These are phyloP conservation scores for Castanopsis chinensis DNA, from an alignment of 306 rosid species.

Conservation along the genomic window DNA sequence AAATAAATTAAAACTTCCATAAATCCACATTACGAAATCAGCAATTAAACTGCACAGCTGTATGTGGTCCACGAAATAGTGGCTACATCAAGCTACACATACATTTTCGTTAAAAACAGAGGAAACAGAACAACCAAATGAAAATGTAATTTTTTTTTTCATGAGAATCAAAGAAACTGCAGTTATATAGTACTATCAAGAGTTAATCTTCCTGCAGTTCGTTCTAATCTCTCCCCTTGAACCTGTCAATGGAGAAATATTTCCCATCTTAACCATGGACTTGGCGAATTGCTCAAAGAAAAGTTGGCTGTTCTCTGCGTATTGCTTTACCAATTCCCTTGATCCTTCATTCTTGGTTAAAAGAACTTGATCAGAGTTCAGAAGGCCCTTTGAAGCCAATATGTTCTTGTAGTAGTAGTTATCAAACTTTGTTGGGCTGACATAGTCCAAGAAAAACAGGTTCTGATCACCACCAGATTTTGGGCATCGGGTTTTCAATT, in stretches of 20 bases:
- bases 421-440: slow-evolving; percentile 71
- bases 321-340: slow-evolving; percentile 51
- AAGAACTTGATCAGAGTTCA: slow-evolving; percentile 77
- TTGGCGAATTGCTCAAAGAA: slow-evolving; percentile 78
- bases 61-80: neutral
- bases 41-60: neutral
- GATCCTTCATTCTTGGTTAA: slow-evolving; percentile 51
- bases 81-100: neutral
- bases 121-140: slow-evolving; percentile 15
- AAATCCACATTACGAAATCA: slow-evolving; percentile 8
- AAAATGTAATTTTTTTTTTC: neutral
- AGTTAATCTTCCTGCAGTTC: slow-evolving; percentile 59
- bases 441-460: slow-evolving; percentile 64
- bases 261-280: slow-evolving; percentile 94
- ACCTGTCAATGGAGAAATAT: slow-evolving; percentile 72
- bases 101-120: neutral
- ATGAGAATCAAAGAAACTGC: neutral
- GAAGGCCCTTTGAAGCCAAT: slow-evolving; percentile 63
- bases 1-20: slow-evolving; percentile 10
- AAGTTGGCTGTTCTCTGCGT: slow-evolving; percentile 47
- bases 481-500: slow-evolving; percentile 58
- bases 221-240: slow-evolving; percentile 77
- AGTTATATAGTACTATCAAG: slow-evolving; percentile 2
- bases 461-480: slow-evolving; percentile 83
- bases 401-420: slow-evolving; percentile 76